These are phyloP conservation scores for Epichloe baconii DNA, from an alignment of 2,329 filamentous ascomycete species.

Conservation along the genomic window DNA sequence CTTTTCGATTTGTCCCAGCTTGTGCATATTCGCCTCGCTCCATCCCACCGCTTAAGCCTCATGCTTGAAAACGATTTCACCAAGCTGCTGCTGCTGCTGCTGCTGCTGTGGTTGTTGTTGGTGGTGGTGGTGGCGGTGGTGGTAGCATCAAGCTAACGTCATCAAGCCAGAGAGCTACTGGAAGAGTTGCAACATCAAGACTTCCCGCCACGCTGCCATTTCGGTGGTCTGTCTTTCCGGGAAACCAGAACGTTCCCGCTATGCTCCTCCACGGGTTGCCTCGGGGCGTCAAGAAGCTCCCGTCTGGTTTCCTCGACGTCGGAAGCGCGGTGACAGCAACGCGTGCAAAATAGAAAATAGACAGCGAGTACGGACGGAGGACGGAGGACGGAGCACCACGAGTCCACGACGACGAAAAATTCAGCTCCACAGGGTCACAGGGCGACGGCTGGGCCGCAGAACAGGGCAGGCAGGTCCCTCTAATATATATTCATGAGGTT, in stretches of 20 bases:
- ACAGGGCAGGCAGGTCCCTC: too few species aligned
- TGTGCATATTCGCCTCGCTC: conserved; percentile 1
- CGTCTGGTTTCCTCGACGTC: too few species aligned
- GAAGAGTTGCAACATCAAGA: neutral
- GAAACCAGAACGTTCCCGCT: neutral
- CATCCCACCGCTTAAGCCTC: conserved; percentile 8
- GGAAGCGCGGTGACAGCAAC: too few species aligned
- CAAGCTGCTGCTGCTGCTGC: neutral
- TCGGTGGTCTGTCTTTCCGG: neutral
- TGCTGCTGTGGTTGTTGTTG: too few species aligned
- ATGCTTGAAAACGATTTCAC: neutral
- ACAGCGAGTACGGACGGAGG: too few species aligned
- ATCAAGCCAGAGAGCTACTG: neutral
- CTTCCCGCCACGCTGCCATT: neutral
- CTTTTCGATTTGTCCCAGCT: conserved; percentile 6
- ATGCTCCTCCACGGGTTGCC: neutral
- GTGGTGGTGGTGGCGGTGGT: neutral
- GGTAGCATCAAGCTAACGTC: neutral
- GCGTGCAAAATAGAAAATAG: too few species aligned
- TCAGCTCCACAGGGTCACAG: too few species aligned
- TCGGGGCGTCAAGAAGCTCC: too few species aligned
- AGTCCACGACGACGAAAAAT: too few species aligned
- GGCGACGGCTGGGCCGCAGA: too few species aligned
- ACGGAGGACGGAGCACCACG: too few species aligned
- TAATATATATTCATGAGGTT: too few species aligned